Evolutionary conservation across 148 eudicot genomes (phyloP), one percentile per base, ranked within the genome.

Genomic region (Rhododendron williamsianum): DNA sequence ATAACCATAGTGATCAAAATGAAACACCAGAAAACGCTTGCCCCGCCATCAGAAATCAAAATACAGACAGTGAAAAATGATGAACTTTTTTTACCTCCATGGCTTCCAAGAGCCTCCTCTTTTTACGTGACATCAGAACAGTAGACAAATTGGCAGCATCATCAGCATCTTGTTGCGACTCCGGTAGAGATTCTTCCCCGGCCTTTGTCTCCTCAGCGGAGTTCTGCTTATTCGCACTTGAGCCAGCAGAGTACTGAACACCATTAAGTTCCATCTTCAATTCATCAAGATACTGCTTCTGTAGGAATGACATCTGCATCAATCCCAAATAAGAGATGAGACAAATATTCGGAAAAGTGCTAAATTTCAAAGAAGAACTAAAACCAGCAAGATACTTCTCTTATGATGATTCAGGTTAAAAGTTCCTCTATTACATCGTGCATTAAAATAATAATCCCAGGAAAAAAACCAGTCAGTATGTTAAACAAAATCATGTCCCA

Each of bases 221-320:
- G 8, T 85, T 85, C 79, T 81, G 76, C 76, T 82, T 72, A n/a
- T 76, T 67, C 35, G 12, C 77, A 86, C 83, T 67, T 4, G 81
- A 67, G 41, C 33, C 54, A 23, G 92, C 38, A 73, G 88, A 45
- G 25, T 43, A 84, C 81, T 81, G 82, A 49, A 81, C 76, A 60
- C 91, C 91, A 90, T 91, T 88, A 77, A 92, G 84, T 85, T 97
- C 99, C 88, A 83, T 87, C 58, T 90, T 91, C 85, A 95, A 85
- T 85, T 95, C 98, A n/a, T 95, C 91, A 15, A 85, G 98, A 83
- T 93, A 89, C 83, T 91, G 91, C 84, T 88, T 89, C 91, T 94
- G 90, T 27, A 77, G 88, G 36, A 46, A 78, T 72, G 85, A 76
- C 93, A 93, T 90, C 98, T 97, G 92, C 88, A 88, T 82, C 73